Evolutionary conservation across 371 early-diverging fungal species (phyloP).

Genomic region (Chytridium lagenaria): DNA sequence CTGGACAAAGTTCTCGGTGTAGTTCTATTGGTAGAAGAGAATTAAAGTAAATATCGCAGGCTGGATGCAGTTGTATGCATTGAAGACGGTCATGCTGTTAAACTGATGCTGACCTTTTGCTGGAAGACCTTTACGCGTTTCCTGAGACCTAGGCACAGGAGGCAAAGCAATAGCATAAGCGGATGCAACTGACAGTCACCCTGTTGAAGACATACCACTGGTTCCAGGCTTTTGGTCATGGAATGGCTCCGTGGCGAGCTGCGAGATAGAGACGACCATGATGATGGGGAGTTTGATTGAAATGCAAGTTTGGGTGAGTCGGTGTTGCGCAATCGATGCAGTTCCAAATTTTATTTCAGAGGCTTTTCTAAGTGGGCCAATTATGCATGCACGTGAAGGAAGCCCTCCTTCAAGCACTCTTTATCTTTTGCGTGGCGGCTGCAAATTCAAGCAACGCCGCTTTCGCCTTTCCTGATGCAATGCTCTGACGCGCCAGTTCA

Average conservation of each 20-base stretch:
- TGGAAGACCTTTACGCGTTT: constrained; percentile 96
- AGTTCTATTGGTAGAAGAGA: too few relatives aligned
- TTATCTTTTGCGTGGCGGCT: not conserved
- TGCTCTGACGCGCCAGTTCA: constrained; percentile 72
- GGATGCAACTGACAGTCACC: not conserved
- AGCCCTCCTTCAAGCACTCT: too few relatives aligned
- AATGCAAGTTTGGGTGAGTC: too few relatives aligned
- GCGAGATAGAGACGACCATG: not conserved
- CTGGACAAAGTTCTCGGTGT: constrained; percentile 94
- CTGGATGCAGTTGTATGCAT: too few relatives aligned
- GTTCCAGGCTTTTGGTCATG: constrained; percentile 98
- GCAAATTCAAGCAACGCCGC: constrained; percentile 47
- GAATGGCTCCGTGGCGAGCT: constrained; percentile 59
- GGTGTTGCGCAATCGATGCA: too few relatives aligned
- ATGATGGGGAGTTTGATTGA: not conserved
- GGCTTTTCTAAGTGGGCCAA: too few relatives aligned
- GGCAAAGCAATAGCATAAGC: not conserved
- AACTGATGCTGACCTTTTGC: constrained; percentile 66
- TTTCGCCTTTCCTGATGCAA: constrained; percentile 74
- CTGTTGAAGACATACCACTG: constrained; percentile 62
- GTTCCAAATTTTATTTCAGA: too few relatives aligned
- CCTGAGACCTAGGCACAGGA: constrained; percentile 63
- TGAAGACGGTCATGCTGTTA: too few relatives aligned
- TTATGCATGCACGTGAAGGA: too few relatives aligned
- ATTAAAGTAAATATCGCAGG: too few relatives aligned